A percentile compares a stretch with the other conserved stretches of the same genome.
These are phyloP conservation scores for Leccinum longicurvipes DNA, from an alignment of 768 basidiomycete species.

Conservation along the genomic window DNA sequence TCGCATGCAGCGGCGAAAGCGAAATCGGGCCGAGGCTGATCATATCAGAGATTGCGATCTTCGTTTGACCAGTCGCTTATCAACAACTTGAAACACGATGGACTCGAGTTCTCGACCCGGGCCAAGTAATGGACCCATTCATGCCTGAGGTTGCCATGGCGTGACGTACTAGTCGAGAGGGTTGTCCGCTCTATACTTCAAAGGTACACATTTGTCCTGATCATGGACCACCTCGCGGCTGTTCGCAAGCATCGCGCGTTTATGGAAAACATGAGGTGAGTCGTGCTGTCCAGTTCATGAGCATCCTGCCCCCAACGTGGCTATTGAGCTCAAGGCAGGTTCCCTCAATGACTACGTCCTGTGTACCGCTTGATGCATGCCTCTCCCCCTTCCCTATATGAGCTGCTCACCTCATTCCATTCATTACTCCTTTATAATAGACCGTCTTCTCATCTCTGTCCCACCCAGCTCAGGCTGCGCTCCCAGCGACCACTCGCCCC, in stretches of 20 bases:
- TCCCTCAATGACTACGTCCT: constrained; percentile 31
- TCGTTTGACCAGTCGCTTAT: constrained; percentile 12
- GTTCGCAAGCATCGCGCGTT: constrained; percentile 28
- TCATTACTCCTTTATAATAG: constrained; percentile 30
- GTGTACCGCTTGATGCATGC: constrained; percentile 32
- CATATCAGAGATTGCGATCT: constrained; percentile 7
- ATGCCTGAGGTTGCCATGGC: constrained; percentile 21
- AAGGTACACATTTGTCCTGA: constrained; percentile 32
- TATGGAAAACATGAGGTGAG: constrained; percentile 39
- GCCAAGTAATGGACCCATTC: background rate
- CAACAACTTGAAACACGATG: constrained; percentile 4
- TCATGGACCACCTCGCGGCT: constrained; percentile 33
- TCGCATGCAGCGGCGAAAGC: constrained; percentile 6
- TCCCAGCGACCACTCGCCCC: constrained; percentile 16
- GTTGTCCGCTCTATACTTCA: constrained; percentile 19
- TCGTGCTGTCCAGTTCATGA: constrained; percentile 32
- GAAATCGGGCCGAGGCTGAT: constrained; percentile 2
- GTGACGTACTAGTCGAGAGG: constrained; percentile 24
- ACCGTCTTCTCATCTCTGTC: constrained; percentile 27
- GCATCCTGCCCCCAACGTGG: constrained; percentile 33
- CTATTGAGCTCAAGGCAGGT: constrained; percentile 33
- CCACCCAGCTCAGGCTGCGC: constrained; percentile 20
- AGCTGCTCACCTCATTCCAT: constrained; percentile 21
- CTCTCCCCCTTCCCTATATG: constrained; percentile 30
- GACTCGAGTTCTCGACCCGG: constrained; percentile 3